Evolutionary conservation across 116 monocot species (phyloP), one percentile per base, ranked within the genome.

Genomic region (Cymodocea nodosa): DNA sequence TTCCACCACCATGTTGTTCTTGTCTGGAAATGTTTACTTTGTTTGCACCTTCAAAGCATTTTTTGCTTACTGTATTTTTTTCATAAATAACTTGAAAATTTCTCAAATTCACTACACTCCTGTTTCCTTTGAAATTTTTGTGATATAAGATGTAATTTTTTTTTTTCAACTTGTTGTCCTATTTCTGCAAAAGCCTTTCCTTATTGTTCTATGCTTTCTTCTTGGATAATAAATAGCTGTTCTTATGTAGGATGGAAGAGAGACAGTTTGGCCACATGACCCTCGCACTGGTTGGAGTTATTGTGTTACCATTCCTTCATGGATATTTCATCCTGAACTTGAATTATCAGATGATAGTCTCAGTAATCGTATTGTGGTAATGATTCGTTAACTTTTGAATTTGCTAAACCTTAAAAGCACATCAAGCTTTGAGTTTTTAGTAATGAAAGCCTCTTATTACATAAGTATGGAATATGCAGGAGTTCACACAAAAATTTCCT

Each of bases 191-290:
- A 17, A 54, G 8, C 1, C 44, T 12, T 44, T 44, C 12, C 8
- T 12, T 7, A 4, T 5, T 44, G 44, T 56, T 56, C 12, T 3
- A 36, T 60, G 8, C 39, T n/a, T 6, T 5, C 23, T 68, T 55
- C 18, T 59, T 50, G 58, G 50, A 37, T 68, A n/a, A 63, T 72
- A 23, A 72, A 64, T 56, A 39, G 23, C 5, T 7, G 0, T 25
- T 52, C 35, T 34, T 63, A 35, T 62, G 65, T 61, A 99, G 99
- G 84, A 85, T 52, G 99, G 99, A 61, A 89, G 81, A 77, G 84
- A 92, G 52, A 92, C 93, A 56, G 62, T 85, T 30, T 99, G 99
- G 99, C 92, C 99, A 3, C 99, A 99, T 77, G 89, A 87, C 81
- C 84, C 92, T 63, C 84, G 60, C 49, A 83, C 84, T 24, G 99